Evolutionary conservation across 2,329 filamentous ascomycete genomes (phyloP).

Genomic region (Sclerotinia glacialis): DNA sequence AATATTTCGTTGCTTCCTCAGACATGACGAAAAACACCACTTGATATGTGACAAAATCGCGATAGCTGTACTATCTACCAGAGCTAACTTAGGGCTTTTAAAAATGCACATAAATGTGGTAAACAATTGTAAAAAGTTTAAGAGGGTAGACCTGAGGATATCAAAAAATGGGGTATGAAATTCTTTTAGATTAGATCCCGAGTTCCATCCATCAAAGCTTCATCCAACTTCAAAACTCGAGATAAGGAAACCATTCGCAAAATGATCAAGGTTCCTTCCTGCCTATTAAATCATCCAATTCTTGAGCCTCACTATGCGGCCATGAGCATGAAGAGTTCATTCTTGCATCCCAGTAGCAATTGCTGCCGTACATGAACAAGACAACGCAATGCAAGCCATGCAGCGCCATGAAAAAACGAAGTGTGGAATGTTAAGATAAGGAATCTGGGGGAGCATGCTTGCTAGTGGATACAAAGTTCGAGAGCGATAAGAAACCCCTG

Average conservation of each 20-base stretch:
- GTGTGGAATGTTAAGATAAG: constrained; percentile 18
- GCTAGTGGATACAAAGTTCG: constrained; percentile 4
- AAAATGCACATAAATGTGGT: background rate
- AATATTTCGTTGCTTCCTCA: background rate
- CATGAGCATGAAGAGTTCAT: background rate
- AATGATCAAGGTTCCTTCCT: background rate
- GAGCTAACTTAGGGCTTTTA: too few relatives aligned
- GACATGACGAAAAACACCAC: background rate
- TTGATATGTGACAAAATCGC: background rate
- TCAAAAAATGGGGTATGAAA: constrained; percentile 5
- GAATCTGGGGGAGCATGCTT: constrained; percentile 14
- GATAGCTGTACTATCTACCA: background rate
- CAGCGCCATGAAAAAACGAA: background rate
- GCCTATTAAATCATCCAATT: constrained; percentile 3
- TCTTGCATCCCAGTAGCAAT: background rate
- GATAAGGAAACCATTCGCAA: constrained; percentile 3
- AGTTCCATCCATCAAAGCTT: background rate
- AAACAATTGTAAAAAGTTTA: background rate
- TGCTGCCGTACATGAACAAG: background rate
- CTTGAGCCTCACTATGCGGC: background rate
- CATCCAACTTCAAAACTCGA: too few relatives aligned
- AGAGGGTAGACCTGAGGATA: background rate
- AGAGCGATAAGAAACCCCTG: constrained; percentile 9
- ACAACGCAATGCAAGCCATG: background rate
- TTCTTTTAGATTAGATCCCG: constrained; percentile 10